Conservation (phyloP, 2,329 filamentous ascomycete species). For the Diaporthe humulicola region DNA sequence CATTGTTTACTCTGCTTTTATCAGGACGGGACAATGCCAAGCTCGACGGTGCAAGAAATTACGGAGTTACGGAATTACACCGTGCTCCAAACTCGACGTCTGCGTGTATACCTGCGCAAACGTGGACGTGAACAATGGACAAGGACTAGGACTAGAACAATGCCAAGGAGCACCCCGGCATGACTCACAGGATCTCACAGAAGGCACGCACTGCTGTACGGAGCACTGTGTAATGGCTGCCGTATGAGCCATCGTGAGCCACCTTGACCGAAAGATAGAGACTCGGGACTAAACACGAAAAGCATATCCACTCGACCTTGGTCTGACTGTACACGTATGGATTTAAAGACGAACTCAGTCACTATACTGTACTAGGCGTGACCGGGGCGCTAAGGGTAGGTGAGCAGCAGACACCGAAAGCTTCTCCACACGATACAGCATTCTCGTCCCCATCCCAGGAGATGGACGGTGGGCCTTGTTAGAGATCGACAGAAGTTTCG, state of each 20-base stretch:
- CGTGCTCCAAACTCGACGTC: neutral
- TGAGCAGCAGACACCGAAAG: neutral
- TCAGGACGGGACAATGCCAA: neutral
- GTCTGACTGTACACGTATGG: neutral
- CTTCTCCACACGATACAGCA: neutral
- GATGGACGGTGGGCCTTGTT: conserved; percentile 24
- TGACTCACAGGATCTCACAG: neutral
- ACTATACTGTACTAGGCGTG: neutral
- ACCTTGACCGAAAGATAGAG: neutral
- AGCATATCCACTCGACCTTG: neutral
- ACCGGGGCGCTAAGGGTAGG: neutral
- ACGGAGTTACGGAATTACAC: conserved; percentile 11
- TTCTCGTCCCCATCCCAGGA: conserved; percentile 9
- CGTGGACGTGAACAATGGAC: neutral
- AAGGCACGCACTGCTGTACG: neutral
- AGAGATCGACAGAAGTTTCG: conserved; percentile 28
- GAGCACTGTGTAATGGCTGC: too few relatives aligned
- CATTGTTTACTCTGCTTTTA: neutral
- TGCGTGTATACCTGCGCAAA: neutral
- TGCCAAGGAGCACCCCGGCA: conserved; percentile 3
- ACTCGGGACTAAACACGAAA: neutral
- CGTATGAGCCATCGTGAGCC: conserved; percentile 17
- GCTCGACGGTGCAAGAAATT: neutral
- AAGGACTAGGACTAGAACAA: neutral
- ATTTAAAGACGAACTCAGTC: neutral